phyloP scores from a whole-genome alignment of 1,284 basidiomycete genomes.

The Sutorius eximius region DNA sequence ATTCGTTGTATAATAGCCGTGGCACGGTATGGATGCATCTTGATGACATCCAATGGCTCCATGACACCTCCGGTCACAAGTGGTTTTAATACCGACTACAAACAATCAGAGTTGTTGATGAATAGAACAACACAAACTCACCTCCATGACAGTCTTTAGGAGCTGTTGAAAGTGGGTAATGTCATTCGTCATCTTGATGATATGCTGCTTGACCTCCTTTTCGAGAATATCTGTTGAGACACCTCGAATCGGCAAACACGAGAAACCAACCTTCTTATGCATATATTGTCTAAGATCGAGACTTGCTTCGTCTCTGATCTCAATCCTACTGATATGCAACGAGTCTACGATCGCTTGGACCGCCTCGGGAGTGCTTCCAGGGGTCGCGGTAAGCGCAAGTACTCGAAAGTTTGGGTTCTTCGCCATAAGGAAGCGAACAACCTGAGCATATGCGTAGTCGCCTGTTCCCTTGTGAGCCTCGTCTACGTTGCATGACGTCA shows the following conservation, averaged over 20 bases:
- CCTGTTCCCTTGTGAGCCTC: conserved; percentile 96
- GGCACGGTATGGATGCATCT: conserved; percentile 39
- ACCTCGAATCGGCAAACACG: not conserved
- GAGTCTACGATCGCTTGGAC: conserved; percentile 93
- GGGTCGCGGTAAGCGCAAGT: conserved; percentile 93
- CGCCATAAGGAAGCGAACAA: conserved; percentile 88
- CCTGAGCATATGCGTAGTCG: conserved; percentile 89
- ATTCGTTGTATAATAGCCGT: conserved; percentile 53
- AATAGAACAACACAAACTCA: conserved; percentile 37
- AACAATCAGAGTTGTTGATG: conserved; percentile 6
- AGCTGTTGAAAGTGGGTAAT: conserved; percentile 57
- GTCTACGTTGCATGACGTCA: conserved; percentile 49
- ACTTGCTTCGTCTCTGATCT: conserved; percentile 91
- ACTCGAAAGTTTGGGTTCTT: conserved; percentile 94
- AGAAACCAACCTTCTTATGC: conserved; percentile 72
- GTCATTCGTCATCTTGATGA: conserved; percentile 67
- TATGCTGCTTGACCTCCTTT: conserved; percentile 67
- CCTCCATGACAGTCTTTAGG: conserved; percentile 71
- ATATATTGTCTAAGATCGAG: conserved; percentile 87
- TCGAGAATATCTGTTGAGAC: conserved; percentile 1
- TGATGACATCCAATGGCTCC: conserved; percentile 35
- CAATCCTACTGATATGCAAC: conserved; percentile 95
- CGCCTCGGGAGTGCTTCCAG: conserved; percentile 82
- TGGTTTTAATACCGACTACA: conserved; percentile 43
- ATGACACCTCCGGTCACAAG: conserved; percentile 34